Base-by-base conservation (phyloP, 495 filamentous ascomycete species). In the Paragyromitra xinjiangensis region DNA sequence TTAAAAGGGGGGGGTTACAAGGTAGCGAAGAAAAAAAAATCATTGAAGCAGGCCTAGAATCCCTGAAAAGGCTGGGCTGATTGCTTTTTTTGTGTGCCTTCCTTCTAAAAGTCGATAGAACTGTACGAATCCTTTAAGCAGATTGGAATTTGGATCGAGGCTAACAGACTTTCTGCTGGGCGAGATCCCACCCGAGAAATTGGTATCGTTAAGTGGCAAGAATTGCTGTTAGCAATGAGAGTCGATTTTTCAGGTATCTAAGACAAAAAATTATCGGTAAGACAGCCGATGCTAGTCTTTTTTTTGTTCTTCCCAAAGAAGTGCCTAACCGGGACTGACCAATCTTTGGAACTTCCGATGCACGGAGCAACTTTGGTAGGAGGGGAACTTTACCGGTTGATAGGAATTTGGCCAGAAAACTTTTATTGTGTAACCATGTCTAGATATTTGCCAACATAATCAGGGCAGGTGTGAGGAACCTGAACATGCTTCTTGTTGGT, bases 101-200 rank as follows among this genome's bases (percentile, higher is more conserved):
- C 29, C 29, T 51, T 66, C 22, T 42, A 16, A 44, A 26, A 44
- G 53, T 45, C 50, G 29, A 34, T 69, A 9, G 34, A n/a, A 42
- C n/a, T 19, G 37, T 45, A 39, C 39, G 48, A 37, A 68, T 50
- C 12, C 56, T 40, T 6, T 14, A 39, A 42, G 22, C 26, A 42
- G 37, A 29, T 22, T 61, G n/a, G 34, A 34, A 7, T 9, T 6
- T 51, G 73, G 66, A 71, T 71, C 73, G 73, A 34, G 67, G 9
- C 56, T 75, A 64, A 62, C 69, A 29, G 48, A 22, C 34, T 75
- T 12, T 64, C 73, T 75, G 44, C 24, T 37, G 58, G 34, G n/a
- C 26, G 26, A 75, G 73, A 75, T 75, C 73, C 66, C 42, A 71
- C 66, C 73, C 73, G 45, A 56, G 45, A 71, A 53, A 55, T 58